These are phyloP conservation scores for Aspergillus spinulosporus DNA, from an alignment of 2,329 filamentous ascomycete species.

Conservation along the genomic window DNA sequence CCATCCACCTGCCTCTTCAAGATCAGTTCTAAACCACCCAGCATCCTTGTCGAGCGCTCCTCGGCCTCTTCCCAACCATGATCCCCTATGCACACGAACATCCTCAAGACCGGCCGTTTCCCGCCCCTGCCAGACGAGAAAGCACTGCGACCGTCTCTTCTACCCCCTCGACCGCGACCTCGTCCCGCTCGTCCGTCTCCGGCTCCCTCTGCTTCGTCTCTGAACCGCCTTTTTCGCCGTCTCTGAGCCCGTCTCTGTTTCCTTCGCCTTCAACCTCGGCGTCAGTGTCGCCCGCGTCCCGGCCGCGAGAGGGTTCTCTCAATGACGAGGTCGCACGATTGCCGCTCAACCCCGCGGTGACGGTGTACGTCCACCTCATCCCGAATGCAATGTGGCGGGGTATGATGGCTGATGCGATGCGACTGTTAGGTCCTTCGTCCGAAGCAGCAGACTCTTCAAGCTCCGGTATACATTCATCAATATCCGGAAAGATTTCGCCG, in stretches of 20 bases:
- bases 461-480: conserved; percentile 42
- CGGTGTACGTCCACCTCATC: conserved; percentile 29
- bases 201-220: conserved; percentile 30
- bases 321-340: conserved; percentile 36
- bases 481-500: conserved; percentile 41
- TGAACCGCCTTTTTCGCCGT: conserved; percentile 23
- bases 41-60: neutral
- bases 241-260: conserved; percentile 28
- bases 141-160: conserved; percentile 19
- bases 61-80: conserved; percentile 14
- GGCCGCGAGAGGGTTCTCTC: conserved; percentile 31
- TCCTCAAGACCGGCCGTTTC: conserved; percentile 32
- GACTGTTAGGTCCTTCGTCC: conserved; percentile 38
- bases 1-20: conserved; percentile 6
- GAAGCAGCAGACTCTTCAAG: conserved; percentile 42
- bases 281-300: conserved; percentile 21
- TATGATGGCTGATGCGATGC: neutral
- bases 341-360: conserved; percentile 33
- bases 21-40: neutral
- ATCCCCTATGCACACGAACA: conserved; percentile 18
- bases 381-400: neutral
- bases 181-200: conserved; percentile 28
- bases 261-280: neutral
- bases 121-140: conserved; percentile 19
- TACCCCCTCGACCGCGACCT: conserved; percentile 25